Evolutionary conservation across 805 yeast genomes (phyloP).

Genomic region (Starmerella apis): DNA sequence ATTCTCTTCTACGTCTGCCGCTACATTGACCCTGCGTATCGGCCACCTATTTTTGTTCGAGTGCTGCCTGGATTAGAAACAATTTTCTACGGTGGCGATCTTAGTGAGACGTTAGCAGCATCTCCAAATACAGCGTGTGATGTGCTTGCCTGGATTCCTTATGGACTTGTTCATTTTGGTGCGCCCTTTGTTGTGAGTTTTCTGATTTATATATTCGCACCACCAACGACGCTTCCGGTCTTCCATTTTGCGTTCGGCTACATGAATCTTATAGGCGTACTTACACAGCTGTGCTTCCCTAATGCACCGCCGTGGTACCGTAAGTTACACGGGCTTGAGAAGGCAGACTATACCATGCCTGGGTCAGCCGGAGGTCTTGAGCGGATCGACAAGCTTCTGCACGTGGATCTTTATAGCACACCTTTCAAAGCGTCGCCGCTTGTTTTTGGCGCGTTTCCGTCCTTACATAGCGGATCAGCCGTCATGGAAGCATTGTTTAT

Average conservation of each 20-base stretch:
- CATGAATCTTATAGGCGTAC: conserved; percentile 80
- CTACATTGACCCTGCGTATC: conserved; percentile 58
- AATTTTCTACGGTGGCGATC: conserved; percentile 80
- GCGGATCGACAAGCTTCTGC: conserved; percentile 69
- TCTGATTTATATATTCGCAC: conserved; percentile 73
- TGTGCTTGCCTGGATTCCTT: conserved; percentile 89
- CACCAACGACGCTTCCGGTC: conserved; percentile 73
- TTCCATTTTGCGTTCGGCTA: conserved; percentile 92
- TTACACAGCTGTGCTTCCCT: conserved; percentile 73
- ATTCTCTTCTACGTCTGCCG: conserved; percentile 69
- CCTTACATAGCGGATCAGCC: conserved; percentile 89
- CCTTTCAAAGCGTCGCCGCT: conserved; percentile 79
- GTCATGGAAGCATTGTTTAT: conserved; percentile 86
- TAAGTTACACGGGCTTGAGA: conserved; percentile 67
- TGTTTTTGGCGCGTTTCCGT: conserved; percentile 80
- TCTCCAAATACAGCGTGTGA: conserved; percentile 56
- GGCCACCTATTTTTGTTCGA: conserved; percentile 84
- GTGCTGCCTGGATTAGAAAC: conserved; percentile 87
- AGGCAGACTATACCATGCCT: conserved; percentile 81
- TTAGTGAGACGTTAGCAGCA: conserved; percentile 72
- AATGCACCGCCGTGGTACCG: conserved; percentile 98
- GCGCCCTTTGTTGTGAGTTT: conserved; percentile 80
- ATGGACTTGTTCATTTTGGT: conserved; percentile 83
- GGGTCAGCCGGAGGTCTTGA: conserved; percentile 96
- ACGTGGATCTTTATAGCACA: conserved; percentile 71